Evolutionary conservation across 345 rosid species (phyloP).

Genomic region (Anastatica hierochuntica): DNA sequence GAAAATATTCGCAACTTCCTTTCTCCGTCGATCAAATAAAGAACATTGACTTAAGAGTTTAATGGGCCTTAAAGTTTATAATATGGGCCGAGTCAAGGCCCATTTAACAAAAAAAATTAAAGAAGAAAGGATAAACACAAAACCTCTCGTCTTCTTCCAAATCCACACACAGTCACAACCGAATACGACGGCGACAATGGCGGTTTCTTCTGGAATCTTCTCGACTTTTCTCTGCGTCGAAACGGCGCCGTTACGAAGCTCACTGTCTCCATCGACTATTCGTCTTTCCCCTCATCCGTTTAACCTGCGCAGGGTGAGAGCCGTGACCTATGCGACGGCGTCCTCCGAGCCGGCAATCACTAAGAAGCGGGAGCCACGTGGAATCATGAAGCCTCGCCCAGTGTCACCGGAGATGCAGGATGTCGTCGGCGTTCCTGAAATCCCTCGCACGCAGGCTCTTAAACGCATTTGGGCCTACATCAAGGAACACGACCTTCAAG

Average conservation of each 20-base stretch:
- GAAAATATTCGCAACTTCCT: neutral
- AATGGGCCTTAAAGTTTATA: slow-evolving; percentile 18
- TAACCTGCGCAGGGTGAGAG: slow-evolving; percentile 28
- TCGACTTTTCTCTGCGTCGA: slow-evolving; percentile 35
- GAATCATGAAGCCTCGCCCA: slow-evolving; percentile 75
- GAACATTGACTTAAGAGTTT: slow-evolving; percentile 5
- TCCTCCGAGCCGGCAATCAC: slow-evolving; percentile 42
- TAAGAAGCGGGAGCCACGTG: slow-evolving; percentile 48
- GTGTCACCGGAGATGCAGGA: slow-evolving; percentile 88
- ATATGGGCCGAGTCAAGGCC: too few species aligned
- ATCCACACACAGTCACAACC: neutral
- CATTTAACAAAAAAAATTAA: neutral
- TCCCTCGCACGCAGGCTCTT: slow-evolving; percentile 83
- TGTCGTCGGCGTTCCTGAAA: slow-evolving; percentile 65
- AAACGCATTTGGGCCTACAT: slow-evolving; percentile 91
- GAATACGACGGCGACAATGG: slow-evolving; percentile 33
- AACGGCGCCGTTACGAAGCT: slow-evolving; percentile 25
- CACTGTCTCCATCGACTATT: slow-evolving; percentile 11
- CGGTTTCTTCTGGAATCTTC: slow-evolving; percentile 36
- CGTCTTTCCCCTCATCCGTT: slow-evolving; percentile 4
- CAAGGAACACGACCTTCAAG: slow-evolving; percentile 85
- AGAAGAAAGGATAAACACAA: slow-evolving; percentile 36
- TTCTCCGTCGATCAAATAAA: slow-evolving; percentile 7
- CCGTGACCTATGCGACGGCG: slow-evolving; percentile 43
- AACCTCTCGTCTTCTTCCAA: slow-evolving; percentile 24